Evolutionary conservation across 331 rosid species (phyloP).

Genomic region (Erythrophleum ivorense): DNA sequence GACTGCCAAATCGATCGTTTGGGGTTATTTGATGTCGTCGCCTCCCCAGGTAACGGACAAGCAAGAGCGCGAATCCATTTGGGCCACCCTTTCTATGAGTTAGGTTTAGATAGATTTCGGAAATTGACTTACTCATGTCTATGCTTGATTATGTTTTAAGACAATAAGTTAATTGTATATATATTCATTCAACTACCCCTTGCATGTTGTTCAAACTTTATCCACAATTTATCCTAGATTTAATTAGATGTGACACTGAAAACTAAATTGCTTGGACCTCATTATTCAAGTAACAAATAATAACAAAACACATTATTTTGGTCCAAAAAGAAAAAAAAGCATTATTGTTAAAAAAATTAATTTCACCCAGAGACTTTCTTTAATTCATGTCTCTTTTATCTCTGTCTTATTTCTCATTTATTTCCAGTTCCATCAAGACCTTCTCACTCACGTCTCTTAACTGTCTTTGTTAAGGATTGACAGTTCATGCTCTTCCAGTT

Average conservation of each 20-base stretch:
- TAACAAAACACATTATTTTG: neutral
- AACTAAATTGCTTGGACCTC: neutral
- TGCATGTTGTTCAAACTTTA: neutral
- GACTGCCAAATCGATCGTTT: neutral
- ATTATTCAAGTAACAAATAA: neutral
- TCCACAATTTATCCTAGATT: neutral
- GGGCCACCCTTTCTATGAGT: neutral
- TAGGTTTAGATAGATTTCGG: conserved; percentile 2
- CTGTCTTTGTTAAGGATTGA: neutral
- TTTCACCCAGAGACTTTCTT: neutral
- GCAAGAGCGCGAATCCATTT: neutral
- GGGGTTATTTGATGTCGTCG: neutral
- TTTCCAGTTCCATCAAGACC: neutral
- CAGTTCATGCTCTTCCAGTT: neutral
- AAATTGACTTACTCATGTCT: neutral
- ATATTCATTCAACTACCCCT: conserved; percentile 6
- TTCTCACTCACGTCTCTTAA: neutral
- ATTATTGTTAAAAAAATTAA: neutral
- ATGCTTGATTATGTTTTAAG: neutral
- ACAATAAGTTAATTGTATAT: neutral
- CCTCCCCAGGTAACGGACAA: conserved; percentile 8
- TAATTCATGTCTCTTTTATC: neutral
- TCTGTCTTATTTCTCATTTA: neutral
- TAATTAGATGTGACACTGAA: neutral
- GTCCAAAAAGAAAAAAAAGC: neutral